Percentiles rank a stretch among this genome's conserved stretches.
phyloP scores from a whole-genome alignment of 805 yeast species.

The Candida jianshihensis region DNA sequence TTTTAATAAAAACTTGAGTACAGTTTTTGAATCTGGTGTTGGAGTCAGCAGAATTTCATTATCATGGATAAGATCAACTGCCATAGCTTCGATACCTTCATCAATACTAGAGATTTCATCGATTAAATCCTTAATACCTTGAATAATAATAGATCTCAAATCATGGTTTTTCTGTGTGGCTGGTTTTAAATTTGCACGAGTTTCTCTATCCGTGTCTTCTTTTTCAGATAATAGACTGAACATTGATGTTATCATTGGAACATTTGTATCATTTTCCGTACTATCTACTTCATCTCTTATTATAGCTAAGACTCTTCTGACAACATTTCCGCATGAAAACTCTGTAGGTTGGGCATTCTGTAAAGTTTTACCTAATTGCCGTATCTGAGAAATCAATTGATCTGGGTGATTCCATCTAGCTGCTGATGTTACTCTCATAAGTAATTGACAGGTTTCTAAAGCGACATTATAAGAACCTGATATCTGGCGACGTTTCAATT shows the following conservation, averaged over 20 bases:
- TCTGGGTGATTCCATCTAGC: conserved; percentile 80
- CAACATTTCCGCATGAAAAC: conserved; percentile 82
- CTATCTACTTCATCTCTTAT: conserved; percentile 80
- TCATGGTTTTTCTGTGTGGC: conserved; percentile 37
- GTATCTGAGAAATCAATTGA: conserved; percentile 64
- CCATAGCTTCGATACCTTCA: conserved; percentile 86
- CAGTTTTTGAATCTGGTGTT: conserved; percentile 90
- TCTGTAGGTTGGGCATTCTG: conserved; percentile 84
- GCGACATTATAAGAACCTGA: conserved; percentile 79
- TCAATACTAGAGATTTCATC: conserved; percentile 88
- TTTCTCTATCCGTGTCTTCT: conserved; percentile 15
- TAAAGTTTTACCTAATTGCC: conserved; percentile 64
- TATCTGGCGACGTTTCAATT: conserved; percentile 79
- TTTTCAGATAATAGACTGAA: conserved; percentile 69
- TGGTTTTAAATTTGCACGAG: conserved; percentile 11
- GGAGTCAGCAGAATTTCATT: conserved; percentile 82
- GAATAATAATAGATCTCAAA: conserved; percentile 77
- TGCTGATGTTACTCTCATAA: conserved; percentile 83
- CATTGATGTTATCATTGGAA: conserved; percentile 74
- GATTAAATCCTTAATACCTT: conserved; percentile 84
- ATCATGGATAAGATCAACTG: conserved; percentile 91
- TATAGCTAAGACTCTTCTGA: conserved; percentile 79
- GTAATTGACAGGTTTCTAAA: conserved; percentile 74
- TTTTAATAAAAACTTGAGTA: conserved; percentile 74
- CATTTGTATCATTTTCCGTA: conserved; percentile 23